Conservation (phyloP, 345 rosid species). For the Euclidium syriacum region DNA sequence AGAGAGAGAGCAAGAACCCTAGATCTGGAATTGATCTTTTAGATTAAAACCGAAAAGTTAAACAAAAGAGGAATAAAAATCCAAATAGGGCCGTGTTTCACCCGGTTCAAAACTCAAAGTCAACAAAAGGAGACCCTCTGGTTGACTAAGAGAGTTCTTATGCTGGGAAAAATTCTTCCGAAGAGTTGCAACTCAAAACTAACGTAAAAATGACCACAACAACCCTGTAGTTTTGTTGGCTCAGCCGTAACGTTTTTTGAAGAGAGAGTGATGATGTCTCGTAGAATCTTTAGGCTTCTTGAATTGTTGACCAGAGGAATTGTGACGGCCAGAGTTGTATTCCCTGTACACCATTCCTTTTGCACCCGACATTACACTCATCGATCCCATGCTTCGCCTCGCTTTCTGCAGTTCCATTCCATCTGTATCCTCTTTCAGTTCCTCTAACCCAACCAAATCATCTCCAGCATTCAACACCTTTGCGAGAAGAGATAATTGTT, state of each 20-base stretch:
- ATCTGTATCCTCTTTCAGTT: slow-evolving; percentile 83
- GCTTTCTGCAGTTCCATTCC: slow-evolving; percentile 76
- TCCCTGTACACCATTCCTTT: slow-evolving; percentile 88
- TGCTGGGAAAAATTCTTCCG: not conserved
- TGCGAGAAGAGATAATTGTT: slow-evolving; percentile 57
- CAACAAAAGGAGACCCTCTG: too few species aligned
- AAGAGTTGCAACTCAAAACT: not conserved
- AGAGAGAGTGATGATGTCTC: slow-evolving; percentile 68
- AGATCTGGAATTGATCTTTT: too few species aligned
- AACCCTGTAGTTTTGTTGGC: not conserved
- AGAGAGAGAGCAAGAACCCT: too few species aligned
- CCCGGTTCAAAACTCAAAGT: too few species aligned
- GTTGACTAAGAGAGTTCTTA: too few species aligned
- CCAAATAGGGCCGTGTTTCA: too few species aligned
- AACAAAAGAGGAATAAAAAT: too few species aligned
- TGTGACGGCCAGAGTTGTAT: slow-evolving; percentile 48
- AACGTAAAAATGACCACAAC: too few species aligned
- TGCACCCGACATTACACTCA: slow-evolving; percentile 91
- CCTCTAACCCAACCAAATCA: slow-evolving; percentile 78
- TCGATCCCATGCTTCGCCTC: slow-evolving; percentile 56
- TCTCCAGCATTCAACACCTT: slow-evolving; percentile 90
- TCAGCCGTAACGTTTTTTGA: slow-evolving; percentile 56
- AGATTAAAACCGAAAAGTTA: too few species aligned
- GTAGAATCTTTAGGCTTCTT: slow-evolving; percentile 83
- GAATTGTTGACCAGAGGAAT: slow-evolving; percentile 40